Percentiles rank a stretch among this genome's conserved stretches.
phyloP scores from a whole-genome alignment of 352 stramenopile species.

The Phytophthora sp. region DNA sequence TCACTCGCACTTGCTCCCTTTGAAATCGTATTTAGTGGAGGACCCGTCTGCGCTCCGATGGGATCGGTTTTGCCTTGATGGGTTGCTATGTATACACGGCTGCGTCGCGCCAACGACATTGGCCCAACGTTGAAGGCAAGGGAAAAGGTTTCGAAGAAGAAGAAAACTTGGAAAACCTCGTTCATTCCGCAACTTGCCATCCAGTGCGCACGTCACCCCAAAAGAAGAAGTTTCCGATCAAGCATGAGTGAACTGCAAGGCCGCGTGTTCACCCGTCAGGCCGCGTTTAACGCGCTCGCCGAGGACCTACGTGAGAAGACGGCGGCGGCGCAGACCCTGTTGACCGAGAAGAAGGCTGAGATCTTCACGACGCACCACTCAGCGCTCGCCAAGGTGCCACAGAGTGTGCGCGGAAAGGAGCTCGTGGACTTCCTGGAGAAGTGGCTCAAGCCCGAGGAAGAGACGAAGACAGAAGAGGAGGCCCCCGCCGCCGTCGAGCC shows the following conservation, averaged over 20 bases:
- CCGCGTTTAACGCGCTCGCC: constrained; percentile 30
- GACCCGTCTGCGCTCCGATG: not conserved
- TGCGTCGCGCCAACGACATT: too few relatives aligned
- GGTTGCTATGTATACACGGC: constrained; percentile 21
- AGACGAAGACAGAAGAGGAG: constrained; percentile 28
- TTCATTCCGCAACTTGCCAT: constrained; percentile 42
- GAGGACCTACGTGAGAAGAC: constrained; percentile 42
- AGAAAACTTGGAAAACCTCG: not conserved
- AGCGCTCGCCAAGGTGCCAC: constrained; percentile 45
- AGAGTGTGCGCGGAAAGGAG: constrained; percentile 51
- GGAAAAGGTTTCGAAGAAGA: not conserved
- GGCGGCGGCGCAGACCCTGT: constrained; percentile 34
- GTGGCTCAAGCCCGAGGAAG: constrained; percentile 44
- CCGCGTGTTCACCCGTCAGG: constrained; percentile 38
- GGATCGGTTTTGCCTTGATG: constrained; percentile 10
- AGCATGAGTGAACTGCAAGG: constrained; percentile 41
- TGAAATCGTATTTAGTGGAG: not conserved
- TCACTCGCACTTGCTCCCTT: constrained; percentile 2
- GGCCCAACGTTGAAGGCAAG: constrained; percentile 12
- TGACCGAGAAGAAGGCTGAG: constrained; percentile 52
- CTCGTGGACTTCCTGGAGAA: constrained; percentile 53
- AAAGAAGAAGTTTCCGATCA: constrained; percentile 11
- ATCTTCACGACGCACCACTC: constrained; percentile 49
- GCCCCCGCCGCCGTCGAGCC: constrained; percentile 2
- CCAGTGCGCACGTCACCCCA: constrained; percentile 19